These are phyloP conservation scores for Fusarium sp. DNA, from an alignment of 2,329 filamentous ascomycete genomes.

Conservation along the genomic window DNA sequence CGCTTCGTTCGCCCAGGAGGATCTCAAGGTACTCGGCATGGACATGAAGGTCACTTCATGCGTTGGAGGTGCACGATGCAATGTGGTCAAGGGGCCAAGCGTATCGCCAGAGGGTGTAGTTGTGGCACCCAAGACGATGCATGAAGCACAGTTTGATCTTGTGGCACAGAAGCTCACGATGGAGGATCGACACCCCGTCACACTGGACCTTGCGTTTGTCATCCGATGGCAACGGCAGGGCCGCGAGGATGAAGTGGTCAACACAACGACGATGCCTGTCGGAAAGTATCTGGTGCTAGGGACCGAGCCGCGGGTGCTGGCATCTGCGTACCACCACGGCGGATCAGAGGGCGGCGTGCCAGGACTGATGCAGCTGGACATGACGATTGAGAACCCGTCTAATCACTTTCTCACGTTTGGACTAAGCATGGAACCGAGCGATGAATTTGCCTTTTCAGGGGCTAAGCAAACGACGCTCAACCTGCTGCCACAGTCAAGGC, in stretches of 20 bases:
- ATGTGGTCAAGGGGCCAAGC: conserved; percentile 54
- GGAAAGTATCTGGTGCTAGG: conserved; percentile 85
- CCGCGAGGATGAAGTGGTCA: conserved; percentile 53
- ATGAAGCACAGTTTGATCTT: conserved; percentile 79
- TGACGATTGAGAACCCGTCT: conserved; percentile 91
- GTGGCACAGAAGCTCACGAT: conserved; percentile 81
- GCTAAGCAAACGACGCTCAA: conserved; percentile 84
- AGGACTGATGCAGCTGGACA: conserved; percentile 59
- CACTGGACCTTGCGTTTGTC: conserved; percentile 79
- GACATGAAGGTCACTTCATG: conserved; percentile 71
- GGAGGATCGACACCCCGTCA: conserved; percentile 83
- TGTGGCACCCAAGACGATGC: conserved; percentile 75
- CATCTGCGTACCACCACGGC: conserved; percentile 61
- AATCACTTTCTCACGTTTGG: conserved; percentile 96
- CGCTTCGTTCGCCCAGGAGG: conserved; percentile 82
- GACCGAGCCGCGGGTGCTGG: conserved; percentile 87
- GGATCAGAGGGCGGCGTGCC: conserved; percentile 44
- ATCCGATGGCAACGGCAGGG: conserved; percentile 80
- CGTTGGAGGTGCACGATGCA: conserved; percentile 73
- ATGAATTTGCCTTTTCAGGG: conserved; percentile 93
- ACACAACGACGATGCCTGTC: conserved; percentile 78
- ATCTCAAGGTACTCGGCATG: conserved; percentile 73
- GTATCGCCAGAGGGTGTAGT: conserved; percentile 57
- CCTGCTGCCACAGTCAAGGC: conserved; percentile 83
- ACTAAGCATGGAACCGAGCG: conserved; percentile 89